Percentiles rank a stretch among this genome's conserved stretches.
Conservation (phyloP, 1,284 basidiomycete genomes). For the Apiotrichum brassicae region DNA sequence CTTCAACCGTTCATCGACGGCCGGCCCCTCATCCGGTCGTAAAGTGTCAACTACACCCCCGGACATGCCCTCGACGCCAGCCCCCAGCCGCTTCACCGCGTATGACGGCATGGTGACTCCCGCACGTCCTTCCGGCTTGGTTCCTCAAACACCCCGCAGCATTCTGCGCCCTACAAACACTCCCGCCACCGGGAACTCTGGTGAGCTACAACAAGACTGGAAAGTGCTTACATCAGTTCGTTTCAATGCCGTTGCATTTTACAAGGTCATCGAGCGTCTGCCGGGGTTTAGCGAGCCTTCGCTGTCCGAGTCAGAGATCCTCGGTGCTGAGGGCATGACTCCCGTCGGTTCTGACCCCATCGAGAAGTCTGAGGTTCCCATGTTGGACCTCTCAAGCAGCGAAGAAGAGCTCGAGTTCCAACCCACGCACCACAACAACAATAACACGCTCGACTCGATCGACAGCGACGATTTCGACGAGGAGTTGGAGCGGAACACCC, state of each 20-base stretch:
- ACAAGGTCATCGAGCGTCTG: conserved; percentile 11
- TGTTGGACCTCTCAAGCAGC: not conserved
- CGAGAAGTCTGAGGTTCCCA: conserved; percentile 1
- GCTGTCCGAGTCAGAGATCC: not conserved
- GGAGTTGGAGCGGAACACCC: not conserved
- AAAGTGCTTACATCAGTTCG: not conserved
- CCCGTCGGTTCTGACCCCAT: not conserved
- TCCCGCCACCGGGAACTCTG: conserved; percentile 4
- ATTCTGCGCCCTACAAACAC: not conserved
- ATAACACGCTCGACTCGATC: not conserved
- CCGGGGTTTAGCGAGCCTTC: conserved; percentile 3
- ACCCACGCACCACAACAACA: not conserved
- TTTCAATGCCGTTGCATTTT: conserved; percentile 1
- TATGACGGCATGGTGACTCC: conserved; percentile 1
- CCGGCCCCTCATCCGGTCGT: not conserved
- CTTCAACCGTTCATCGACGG: not conserved
- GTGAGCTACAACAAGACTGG: not conserved
- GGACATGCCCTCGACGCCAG: not conserved
- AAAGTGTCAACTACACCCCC: not conserved
- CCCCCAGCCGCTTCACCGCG: not conserved
- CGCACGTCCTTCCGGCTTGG: not conserved
- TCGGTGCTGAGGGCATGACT: not conserved
- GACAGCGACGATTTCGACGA: conserved; percentile 1
- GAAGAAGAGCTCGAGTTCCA: conserved; percentile 3
- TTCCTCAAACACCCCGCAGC: conserved; percentile 2